These are phyloP conservation scores for Flaveria sonorensis DNA, from an alignment of 129 eudicot genomes.

Conservation along the genomic window DNA sequence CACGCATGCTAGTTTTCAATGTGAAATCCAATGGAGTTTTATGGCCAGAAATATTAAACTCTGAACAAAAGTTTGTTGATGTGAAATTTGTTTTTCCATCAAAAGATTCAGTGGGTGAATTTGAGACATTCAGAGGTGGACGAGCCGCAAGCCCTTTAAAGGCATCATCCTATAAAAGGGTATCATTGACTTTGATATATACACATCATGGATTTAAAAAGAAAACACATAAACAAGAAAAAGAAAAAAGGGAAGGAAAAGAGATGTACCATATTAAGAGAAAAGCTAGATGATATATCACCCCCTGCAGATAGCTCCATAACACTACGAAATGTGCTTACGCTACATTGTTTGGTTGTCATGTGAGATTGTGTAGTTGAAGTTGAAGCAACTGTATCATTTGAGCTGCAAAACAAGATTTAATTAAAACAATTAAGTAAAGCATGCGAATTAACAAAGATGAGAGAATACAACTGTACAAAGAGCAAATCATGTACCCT, in stretches of 20 bases:
- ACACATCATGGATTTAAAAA: neutral
- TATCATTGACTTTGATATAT: neutral
- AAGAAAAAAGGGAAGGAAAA: neutral
- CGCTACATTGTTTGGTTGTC: constrained; percentile 35
- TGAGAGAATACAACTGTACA: neutral
- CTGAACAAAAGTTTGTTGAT: constrained; percentile 47
- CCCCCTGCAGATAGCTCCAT: constrained; percentile 61
- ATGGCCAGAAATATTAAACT: constrained; percentile 51
- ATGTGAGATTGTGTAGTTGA: constrained; percentile 39
- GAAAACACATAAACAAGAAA: neutral
- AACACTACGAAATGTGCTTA: constrained; percentile 66
- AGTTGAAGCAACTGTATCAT: constrained; percentile 42
- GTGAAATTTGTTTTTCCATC: constrained; percentile 31
- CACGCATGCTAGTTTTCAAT: constrained; percentile 76
- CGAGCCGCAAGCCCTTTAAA: constrained; percentile 68
- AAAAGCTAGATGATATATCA: constrained; percentile 42
- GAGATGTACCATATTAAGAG: constrained; percentile 67
- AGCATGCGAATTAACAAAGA: constrained; percentile 16
- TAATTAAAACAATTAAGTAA: too few species aligned
- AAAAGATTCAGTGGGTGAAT: constrained; percentile 35
- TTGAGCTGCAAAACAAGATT: constrained; percentile 42
- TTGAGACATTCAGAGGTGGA: constrained; percentile 49
- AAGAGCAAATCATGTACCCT: constrained; percentile 33
- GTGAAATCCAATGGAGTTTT: constrained; percentile 87
- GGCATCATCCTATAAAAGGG: constrained; percentile 67